phyloP scores from a whole-genome alignment of 2,329 filamentous ascomycete species.

The Sporothrix pallida region DNA sequence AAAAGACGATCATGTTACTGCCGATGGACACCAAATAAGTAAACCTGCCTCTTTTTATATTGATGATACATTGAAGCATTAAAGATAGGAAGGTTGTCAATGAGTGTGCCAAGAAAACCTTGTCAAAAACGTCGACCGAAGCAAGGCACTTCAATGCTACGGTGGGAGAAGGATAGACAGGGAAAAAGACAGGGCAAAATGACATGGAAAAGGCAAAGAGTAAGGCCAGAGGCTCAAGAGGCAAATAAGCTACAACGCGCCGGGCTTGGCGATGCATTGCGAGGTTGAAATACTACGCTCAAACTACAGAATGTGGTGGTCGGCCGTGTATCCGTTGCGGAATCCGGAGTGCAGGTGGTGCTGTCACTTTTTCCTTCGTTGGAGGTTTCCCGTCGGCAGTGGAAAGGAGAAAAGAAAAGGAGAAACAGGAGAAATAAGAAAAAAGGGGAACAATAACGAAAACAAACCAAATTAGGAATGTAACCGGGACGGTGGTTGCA shows the following conservation, averaged over 20 bases:
- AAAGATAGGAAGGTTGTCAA: background rate
- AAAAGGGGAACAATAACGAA: background rate
- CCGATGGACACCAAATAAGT: background rate
- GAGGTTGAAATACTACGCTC: conserved; percentile 11
- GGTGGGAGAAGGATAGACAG: background rate
- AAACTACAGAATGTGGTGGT: background rate
- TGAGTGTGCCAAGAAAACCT: background rate
- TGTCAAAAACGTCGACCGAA: background rate
- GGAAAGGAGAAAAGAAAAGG: background rate
- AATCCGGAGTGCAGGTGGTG: too few relatives aligned
- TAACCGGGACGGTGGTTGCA: background rate
- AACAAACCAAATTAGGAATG: background rate
- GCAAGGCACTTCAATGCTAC: background rate
- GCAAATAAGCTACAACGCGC: conserved; percentile 2
- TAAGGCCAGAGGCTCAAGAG: background rate
- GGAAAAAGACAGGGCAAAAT: background rate
- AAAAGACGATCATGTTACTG: conserved; percentile 1
- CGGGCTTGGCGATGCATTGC: conserved; percentile 13
- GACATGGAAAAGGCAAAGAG: background rate
- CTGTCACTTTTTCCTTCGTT: background rate
- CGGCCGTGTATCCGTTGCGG: conserved; percentile 1
- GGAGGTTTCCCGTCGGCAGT: too few relatives aligned
- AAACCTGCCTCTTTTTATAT: background rate
- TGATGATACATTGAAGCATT: too few relatives aligned
- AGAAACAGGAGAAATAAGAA: background rate